These are phyloP conservation scores for Triticum aestivum DNA, from an alignment of 176 grass and related monocot genomes.

Conservation along the genomic window IWGSC_CS_RefSeq_v2.1 NC_057807.1:493571628-493572127, in stretches of 20 bases:
- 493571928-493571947: not conserved
- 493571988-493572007: not conserved
- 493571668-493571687: constrained; percentile 43
- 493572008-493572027: not conserved
- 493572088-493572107: not conserved
- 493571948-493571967: not conserved
- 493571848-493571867: not conserved
- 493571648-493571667: constrained; percentile 43
- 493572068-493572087: not conserved
- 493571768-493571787: constrained; percentile 59
- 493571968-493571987: not conserved
- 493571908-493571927: not conserved
- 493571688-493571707: constrained; percentile 5
- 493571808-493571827: constrained; percentile 40
- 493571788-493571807: constrained; percentile 50
- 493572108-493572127: not conserved
- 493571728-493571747: constrained; percentile 50
- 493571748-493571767: constrained; percentile 9
- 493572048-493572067: not conserved
- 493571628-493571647: constrained; percentile 21
- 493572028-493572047: not conserved
- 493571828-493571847: not conserved
- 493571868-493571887: constrained; percentile 5
- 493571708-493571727: constrained; percentile 37
- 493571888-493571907: not conserved